Evolutionary conservation across 345 rosid species (phyloP), one percentile per base, ranked within the genome.

Genomic region (Mercurialis annua): DNA sequence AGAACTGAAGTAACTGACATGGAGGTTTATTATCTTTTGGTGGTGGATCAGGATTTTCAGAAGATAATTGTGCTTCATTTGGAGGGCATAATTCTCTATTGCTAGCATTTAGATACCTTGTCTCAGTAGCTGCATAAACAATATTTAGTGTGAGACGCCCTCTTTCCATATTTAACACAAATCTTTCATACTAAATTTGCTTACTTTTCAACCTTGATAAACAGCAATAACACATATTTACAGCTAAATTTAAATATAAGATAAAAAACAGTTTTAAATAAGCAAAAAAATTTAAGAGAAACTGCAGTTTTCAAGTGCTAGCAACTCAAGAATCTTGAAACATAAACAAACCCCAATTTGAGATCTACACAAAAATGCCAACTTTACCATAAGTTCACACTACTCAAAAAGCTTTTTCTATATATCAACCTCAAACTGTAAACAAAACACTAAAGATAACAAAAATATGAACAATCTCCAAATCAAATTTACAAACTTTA

Each of bases 21-120:
- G 76, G 80, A 64, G 80, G 30, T 64, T 83, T 87, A 40, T 64
- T 52, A 49, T 73, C 79, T 1, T 71, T 36, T 40, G 57, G 56
- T 36, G 75, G 70, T 29, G 80, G 73, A 40, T 81, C 82, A 26
- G 87, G 72, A 46, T 71, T 75, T 52, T 86, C 86, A 36, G 81
- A 81, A 51, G 86, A 76, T 26, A 80, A 75, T 52, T 73, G 81
- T 71, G 79, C 86, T 73, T 86, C 91, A 53, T 81, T 80, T 0
- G 85, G 87, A 65, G 84, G 77, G 47, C 74, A 84, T 18, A 86
- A 71, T 66, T 84, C 91, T 31, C 91, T 72, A 68, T 86, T 88
- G 80, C 95, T 88, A 42, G 91, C 95, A 76, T 88, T 88, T 65
- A 88, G 78, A 69, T 86, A 86, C 65, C 94, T 68, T 17, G 89